Percentiles rank a stretch among this genome's conserved stretches.
Evolutionary conservation across 306 rosid genomes (phyloP).

Genomic region (Neltuma alba): DNA sequence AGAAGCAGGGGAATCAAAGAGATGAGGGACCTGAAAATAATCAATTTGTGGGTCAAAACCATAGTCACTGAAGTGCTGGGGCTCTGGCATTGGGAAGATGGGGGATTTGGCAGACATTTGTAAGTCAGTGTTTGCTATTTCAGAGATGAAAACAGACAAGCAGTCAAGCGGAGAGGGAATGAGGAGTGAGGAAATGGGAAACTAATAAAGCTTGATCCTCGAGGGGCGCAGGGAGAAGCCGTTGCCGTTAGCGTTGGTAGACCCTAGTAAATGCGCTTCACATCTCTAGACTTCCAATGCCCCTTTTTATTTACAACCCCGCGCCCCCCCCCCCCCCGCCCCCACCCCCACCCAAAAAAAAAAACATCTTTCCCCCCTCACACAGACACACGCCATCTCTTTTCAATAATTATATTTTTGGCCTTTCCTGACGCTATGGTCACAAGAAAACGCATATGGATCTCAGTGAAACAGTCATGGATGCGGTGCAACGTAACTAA

Average conservation of each 20-base stretch:
- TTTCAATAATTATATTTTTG: background rate
- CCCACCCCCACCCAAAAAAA: no score
- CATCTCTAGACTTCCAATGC: conserved; percentile 17
- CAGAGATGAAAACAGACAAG: background rate
- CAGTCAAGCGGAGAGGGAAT: background rate
- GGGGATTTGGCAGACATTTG: conserved; percentile 77
- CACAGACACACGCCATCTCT: no score
- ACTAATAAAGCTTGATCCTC: background rate
- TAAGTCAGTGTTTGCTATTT: background rate
- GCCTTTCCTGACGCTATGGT: background rate
- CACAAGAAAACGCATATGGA: background rate
- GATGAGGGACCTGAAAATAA: conserved; percentile 71
- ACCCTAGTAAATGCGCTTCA: conserved; percentile 46
- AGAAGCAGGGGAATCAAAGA: background rate
- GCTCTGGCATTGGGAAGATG: conserved; percentile 76
- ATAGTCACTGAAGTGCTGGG: conserved; percentile 94
- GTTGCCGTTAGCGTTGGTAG: conserved; percentile 34
- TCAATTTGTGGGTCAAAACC: conserved; percentile 95
- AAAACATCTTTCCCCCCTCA: background rate
- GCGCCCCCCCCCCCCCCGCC: no score
- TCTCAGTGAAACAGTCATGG: background rate
- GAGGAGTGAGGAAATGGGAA: background rate
- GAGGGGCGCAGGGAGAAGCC: conserved; percentile 29
- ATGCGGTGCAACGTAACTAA: background rate
- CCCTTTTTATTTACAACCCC: background rate